phyloP scores from a whole-genome alignment of 768 basidiomycete genomes.

The Mycena pura region DNA sequence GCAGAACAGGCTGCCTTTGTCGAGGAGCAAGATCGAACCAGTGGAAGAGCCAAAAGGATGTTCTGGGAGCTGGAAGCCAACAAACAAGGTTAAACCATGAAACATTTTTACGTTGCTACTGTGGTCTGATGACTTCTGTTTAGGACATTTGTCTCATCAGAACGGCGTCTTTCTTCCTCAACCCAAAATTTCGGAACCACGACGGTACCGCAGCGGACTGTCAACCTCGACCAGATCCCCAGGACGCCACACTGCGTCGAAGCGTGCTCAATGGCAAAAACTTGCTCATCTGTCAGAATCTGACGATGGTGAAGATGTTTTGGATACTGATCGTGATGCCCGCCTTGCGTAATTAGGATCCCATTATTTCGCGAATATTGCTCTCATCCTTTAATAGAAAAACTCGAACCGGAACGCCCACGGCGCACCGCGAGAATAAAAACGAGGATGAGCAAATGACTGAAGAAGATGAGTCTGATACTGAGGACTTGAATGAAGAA shows the following conservation, averaged over 20 bases:
- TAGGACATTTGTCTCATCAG: slow-evolving; percentile 42
- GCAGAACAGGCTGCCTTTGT: slow-evolving; percentile 70
- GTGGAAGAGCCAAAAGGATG: slow-evolving; percentile 65
- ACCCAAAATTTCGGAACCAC: slow-evolving; percentile 34
- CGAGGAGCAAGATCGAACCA: slow-evolving; percentile 69
- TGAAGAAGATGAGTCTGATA: slow-evolving; percentile 82
- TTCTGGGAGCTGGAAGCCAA: slow-evolving; percentile 41
- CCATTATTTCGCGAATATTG: neutral
- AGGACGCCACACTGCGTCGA: neutral
- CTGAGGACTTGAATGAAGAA: slow-evolving; percentile 69
- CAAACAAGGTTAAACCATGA: slow-evolving; percentile 21
- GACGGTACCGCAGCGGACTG: slow-evolving; percentile 13
- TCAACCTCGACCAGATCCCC: slow-evolving; percentile 32
- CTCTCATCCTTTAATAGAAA: slow-evolving; percentile 41
- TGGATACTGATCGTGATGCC: slow-evolving; percentile 74
- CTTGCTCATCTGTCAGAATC: slow-evolving; percentile 61
- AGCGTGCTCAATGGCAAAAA: slow-evolving; percentile 22
- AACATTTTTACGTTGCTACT: neutral
- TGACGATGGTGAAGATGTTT: slow-evolving; percentile 66
- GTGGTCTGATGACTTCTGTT: neutral
- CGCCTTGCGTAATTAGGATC: slow-evolving; percentile 64
- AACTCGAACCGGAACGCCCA: slow-evolving; percentile 56
- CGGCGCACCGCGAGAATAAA: slow-evolving; percentile 51
- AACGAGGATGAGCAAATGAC: slow-evolving; percentile 60
- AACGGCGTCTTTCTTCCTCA: slow-evolving; percentile 61